Percentiles rank a stretch among this genome's conserved stretches.
Evolutionary conservation across 2,329 filamentous ascomycete species (phyloP).

Genomic region (Lasiodiplodia theobromae): DNA sequence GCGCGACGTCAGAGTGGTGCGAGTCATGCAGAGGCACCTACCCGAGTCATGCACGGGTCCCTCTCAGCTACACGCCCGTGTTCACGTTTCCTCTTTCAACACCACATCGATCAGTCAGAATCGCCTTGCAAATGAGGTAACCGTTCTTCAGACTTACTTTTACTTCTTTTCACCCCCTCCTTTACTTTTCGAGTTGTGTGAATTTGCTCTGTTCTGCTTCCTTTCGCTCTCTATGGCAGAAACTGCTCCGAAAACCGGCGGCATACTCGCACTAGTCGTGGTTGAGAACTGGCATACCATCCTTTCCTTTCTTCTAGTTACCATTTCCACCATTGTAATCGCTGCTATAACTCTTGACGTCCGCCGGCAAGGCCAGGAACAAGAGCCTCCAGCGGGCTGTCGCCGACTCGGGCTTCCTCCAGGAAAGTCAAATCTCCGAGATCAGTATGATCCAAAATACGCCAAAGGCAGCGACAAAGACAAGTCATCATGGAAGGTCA

Average conservation of each 20-base stretch:
- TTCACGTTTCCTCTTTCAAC: neutral
- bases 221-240: neutral
- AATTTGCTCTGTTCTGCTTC: neutral
- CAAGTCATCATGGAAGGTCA: slow-evolving; percentile 52
- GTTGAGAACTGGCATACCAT: slow-evolving; percentile 1
- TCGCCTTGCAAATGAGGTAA: neutral
- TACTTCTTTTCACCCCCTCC: neutral
- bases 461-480: slow-evolving; percentile 34
- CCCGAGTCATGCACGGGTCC: neutral
- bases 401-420: slow-evolving; percentile 58
- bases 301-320: neutral
- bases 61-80: neutral
- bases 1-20: slow-evolving; percentile 21
- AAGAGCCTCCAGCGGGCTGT: slow-evolving; percentile 54
- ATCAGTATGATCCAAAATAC: slow-evolving; percentile 64
- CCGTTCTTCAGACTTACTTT: neutral
- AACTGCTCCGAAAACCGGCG: slow-evolving; percentile 35
- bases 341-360: slow-evolving; percentile 15
- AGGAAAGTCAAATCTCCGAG: slow-evolving; percentile 58
- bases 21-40: neutral
- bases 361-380: slow-evolving; percentile 1
- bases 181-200: neutral
- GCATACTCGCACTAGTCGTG: slow-evolving; percentile 45
- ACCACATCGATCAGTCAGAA: neutral
- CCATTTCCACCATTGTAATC: neutral